Base-by-base conservation (phyloP, 768 basidiomycete species). In the Royoungia palumana region DNA sequence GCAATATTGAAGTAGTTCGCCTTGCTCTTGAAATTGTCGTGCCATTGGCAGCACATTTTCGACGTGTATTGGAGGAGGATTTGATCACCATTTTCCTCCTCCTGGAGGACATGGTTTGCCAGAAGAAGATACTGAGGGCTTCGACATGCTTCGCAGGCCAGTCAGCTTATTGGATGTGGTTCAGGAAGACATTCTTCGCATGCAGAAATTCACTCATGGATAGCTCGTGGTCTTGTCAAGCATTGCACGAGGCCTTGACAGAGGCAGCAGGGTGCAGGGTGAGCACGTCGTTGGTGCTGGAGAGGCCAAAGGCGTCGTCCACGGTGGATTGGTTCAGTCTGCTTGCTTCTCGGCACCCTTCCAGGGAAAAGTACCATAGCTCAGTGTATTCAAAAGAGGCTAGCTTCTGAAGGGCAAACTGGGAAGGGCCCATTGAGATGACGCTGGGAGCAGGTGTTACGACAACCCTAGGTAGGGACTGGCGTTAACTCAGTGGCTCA, bases 261-360 rank as follows among this genome's bases (percentile, higher is more conserved):
- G n/a, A n/a, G n/a, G n/a, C n/a, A n/a, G n/a, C n/a, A n/a, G n/a
- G n/a, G n/a, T n/a, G n/a, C n/a, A 12, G 28, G 2, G 55, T 32
- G 1, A 63, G 36, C 0, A 49, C 25, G 6, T 59, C 32, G 0
- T 56, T 51, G 1, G 44, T 30, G 5, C 51, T 50, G 21, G 55
- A 46, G 11, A 66, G 25, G 0, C 59, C 53, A 13, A 57, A 47
- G 4, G 53, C 11, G 35, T 50, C 36, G 5, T 56, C 52, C 1
- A 41, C n/a, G 8, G 6, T 8, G 28, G 28, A 8, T 6, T 11
- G 11, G 12, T 28, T 6, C 9, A 28, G 28, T 5, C 3, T 8
- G 4, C 7, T 5, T 2, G 54, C 35, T 5, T 47, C 41, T 11
- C 9, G 13, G 16, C 53, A 54, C 0, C 50, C 55, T 7, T 48